Base-by-base conservation (phyloP, 306 rosid genomes). In the Lathyrus aphaca region DNA sequence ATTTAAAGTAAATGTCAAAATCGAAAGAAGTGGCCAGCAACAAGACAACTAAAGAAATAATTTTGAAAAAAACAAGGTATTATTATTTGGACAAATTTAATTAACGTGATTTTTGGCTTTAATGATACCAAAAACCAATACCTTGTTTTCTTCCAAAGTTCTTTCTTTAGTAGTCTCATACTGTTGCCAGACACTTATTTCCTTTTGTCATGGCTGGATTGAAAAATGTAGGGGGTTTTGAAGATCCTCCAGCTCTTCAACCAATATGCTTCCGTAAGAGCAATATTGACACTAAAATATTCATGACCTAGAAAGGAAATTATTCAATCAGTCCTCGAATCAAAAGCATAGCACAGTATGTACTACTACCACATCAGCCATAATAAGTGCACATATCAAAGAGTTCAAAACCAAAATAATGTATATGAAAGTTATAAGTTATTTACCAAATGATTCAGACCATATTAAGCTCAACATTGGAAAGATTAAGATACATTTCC, bases 401-500 rank as follows among this genome's bases (percentile, higher is more conserved):
- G 40, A 40, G 60, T 60, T 16, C 53, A 71, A 74, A 43, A 66
- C 29, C 70, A 23, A 54, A 29, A 56, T 45, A 46, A 55, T 46
- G 68, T 54, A 45, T 23, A 69, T 50, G 27, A 18, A 45, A 69
- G 30, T 40, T 79, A 67, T 49, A 64, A 50, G 53, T 60, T 45
- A 75, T 55, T 21, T 82, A 87, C 92, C 87, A 75, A 73, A 66
- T 2, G n/a, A 61, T 49, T 84, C 79, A 85, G 79, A 73, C 81
- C 80, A 77, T 79, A 80, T 77, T 72, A 56, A 72, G 88, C 62
- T 89, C 92, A 37, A 80, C 83, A 71, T 77, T 66, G 39, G 89
- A 77, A 68, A 83, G 89, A 74, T 88, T 89, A 82, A 75, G 82
- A 59, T 90, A 89, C 96, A 86, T 85, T 35, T 88, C 89, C 72